Conservation (phyloP, 495 filamentous ascomycete genomes). For the Delitschia confertaspora region DNA sequence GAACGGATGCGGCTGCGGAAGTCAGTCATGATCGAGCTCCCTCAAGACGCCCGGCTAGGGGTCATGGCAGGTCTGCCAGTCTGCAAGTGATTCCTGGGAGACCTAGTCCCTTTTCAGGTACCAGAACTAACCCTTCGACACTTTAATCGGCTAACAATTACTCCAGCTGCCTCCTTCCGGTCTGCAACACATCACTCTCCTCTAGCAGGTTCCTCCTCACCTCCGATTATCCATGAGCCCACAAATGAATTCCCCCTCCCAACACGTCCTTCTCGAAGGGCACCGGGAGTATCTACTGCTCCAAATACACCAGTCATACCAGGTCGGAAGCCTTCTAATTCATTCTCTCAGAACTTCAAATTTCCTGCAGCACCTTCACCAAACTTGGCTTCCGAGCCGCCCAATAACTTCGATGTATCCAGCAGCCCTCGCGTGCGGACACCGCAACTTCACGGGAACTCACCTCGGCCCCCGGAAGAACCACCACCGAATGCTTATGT, state of each 20-base stretch:
- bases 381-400: conserved; percentile 20
- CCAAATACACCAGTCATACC: conserved; percentile 29
- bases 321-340: conserved; percentile 27
- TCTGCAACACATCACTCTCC: conserved; percentile 25
- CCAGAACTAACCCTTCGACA: conserved; percentile 7
- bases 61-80: conserved; percentile 75
- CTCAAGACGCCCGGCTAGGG: conserved; percentile 46
- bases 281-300: conserved; percentile 30
- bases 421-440: conserved; percentile 17
- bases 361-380: conserved; percentile 49
- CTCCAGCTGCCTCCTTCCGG: conserved; percentile 12
- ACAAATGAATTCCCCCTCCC: conserved; percentile 23
- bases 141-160: not conserved
- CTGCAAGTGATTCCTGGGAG: conserved; percentile 58
- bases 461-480: conserved; percentile 33
- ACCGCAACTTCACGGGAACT: conserved; percentile 26
- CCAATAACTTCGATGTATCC: conserved; percentile 11
- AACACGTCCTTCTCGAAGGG: conserved; percentile 25
- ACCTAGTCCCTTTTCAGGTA: conserved; percentile 24
- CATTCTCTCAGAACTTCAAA: conserved; percentile 52
- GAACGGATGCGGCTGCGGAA: conserved; percentile 49
- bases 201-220: conserved; percentile 17
- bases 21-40: conserved; percentile 36
- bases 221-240: conserved; percentile 18
- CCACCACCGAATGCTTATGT: conserved; percentile 14